These are phyloP conservation scores for Mycosphaerella arachidis DNA, from an alignment of 2,329 filamentous ascomycete genomes.

Conservation along the genomic window DNA sequence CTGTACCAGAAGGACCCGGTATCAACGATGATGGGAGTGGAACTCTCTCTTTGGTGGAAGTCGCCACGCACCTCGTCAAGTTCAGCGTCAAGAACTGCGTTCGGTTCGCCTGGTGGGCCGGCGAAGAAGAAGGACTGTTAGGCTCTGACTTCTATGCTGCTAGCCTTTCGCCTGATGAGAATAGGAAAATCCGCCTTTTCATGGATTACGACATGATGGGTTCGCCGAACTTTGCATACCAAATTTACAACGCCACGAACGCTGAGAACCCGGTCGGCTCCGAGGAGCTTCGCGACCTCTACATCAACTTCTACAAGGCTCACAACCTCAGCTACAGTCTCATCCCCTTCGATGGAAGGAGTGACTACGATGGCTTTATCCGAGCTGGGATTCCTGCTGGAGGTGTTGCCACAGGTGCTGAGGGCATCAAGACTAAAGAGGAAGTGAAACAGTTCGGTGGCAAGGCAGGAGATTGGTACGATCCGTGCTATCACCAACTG, in stretches of 20 bases:
- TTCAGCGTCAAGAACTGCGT: conserved; percentile 68
- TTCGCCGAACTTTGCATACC: conserved; percentile 54
- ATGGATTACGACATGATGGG: conserved; percentile 70
- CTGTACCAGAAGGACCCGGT: conserved; percentile 56
- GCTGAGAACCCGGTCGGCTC: conserved; percentile 14
- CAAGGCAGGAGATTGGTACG: conserved; percentile 49
- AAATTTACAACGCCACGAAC: conserved; percentile 49
- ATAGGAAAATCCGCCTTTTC: conserved; percentile 59
- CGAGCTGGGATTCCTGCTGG: conserved; percentile 18
- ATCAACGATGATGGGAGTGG: conserved; percentile 78
- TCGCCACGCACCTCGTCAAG: conserved; percentile 59
- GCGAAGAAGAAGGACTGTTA: conserved; percentile 56
- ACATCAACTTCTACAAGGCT: conserved; percentile 14
- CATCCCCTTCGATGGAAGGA: conserved; percentile 17
- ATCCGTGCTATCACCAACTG: conserved; percentile 53
- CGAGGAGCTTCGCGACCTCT: conserved; percentile 16
- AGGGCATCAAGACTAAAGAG: conserved; percentile 66
- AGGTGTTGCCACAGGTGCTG: conserved; percentile 38
- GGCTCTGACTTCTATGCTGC: conserved; percentile 55
- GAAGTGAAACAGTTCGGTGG: conserved; percentile 69
- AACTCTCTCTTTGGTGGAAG: conserved; percentile 55
- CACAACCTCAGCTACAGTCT: conserved; percentile 19
- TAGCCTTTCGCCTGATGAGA: conserved; percentile 39
- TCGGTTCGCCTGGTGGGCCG: conserved; percentile 64
- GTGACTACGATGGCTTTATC: conserved; percentile 21